Base-by-base conservation (phyloP, 108 stramenopile species). In the Conticribra weissflogii region DNA sequence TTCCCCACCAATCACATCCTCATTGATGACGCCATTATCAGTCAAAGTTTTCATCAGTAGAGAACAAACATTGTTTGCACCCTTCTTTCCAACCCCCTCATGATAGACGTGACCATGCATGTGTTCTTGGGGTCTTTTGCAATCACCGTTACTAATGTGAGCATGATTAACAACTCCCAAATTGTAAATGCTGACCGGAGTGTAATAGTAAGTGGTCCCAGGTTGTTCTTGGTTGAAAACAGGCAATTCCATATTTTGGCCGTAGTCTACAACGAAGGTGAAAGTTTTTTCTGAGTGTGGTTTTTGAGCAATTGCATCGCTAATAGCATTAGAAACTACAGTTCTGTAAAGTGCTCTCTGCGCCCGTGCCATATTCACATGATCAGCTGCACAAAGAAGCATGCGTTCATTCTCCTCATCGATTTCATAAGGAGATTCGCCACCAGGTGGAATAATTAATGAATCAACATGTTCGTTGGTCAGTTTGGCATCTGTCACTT, bases 21-120 rank as follows among this genome's bases (percentile, higher is more conserved):
- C 74, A 15, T 27, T n/a, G 2, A 75, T n/a, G 34, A 75, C 2
- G 36, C 34, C 46, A 15, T 31, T 2, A 5, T 15, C 17, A 28
- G 7, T 2, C 41, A 66, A 46, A 16, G 60, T 57, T 36, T 76
- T 66, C 2, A 65, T 1, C 3, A 73, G 33, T 50, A 73, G 56
- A 0, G 65, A 66, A 0, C 28, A 47, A 24, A 73, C 72, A 65
- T 73, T 73, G 22, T 73, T 66, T 0, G 36, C 46, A n/a, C 67
- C 67, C 32, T 68, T 68, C 17, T 41, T 57, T 29, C 17, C 67
- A 3, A 68, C 15, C 19, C 36, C 72, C 12, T 41, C 36, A 41
- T 41, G 36, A 41, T 41, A 41, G 8, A 41, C 36, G 12, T 41
- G 36, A 41, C 54, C 52, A 56, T 59, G 27, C 54, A 73, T 54